Conservation (phyloP, 805 yeast species). For the Metschnikowia bowlesiae region DNA sequence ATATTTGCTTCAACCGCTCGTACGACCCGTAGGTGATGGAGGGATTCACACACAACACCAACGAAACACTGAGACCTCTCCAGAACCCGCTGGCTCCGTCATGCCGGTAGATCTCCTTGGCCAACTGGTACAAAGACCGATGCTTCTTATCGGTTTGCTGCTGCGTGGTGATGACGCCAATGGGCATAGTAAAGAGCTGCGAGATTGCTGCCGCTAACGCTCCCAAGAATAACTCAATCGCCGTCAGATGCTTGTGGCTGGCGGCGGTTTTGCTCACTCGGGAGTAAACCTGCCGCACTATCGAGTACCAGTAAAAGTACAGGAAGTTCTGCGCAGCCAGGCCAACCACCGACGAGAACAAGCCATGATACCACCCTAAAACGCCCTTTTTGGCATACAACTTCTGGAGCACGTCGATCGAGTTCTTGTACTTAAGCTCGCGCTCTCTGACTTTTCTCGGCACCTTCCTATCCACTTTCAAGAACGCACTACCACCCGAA, state of each 20-base stretch:
- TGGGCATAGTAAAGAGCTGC: conserved; percentile 77
- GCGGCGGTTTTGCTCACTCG: conserved; percentile 32
- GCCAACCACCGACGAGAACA: conserved; percentile 61
- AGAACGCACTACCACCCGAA: conserved; percentile 18
- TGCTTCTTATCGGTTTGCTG: conserved; percentile 50
- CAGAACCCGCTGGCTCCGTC: conserved; percentile 73
- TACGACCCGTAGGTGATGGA: conserved; percentile 82
- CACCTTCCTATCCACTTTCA: conserved; percentile 6
- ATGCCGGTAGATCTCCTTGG: conserved; percentile 48
- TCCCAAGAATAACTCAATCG: conserved; percentile 68
- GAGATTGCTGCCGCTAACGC: conserved; percentile 80
- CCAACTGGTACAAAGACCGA: conserved; percentile 28
- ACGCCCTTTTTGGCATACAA: conserved; percentile 59
- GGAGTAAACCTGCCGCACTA: conserved; percentile 56
- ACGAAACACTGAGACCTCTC: conserved; percentile 78
- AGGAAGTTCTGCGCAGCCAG: conserved; percentile 76
- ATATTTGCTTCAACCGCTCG: conserved; percentile 56
- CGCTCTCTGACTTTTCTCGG: conserved; percentile 15
- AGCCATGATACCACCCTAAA: conserved; percentile 68
- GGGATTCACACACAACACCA: conserved; percentile 76
- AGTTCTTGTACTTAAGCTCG: conserved; percentile 46
- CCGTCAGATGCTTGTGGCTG: conserved; percentile 45
- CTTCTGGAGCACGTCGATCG: conserved; percentile 58
- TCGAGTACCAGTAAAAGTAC: conserved; percentile 83
- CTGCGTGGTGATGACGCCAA: conserved; percentile 63